A percentile compares a stretch with the other conserved stretches of the same genome.
These are phyloP conservation scores for Termitomyces sp. DNA, from an alignment of 768 basidiomycete genomes.

Conservation along the genomic window DNA sequence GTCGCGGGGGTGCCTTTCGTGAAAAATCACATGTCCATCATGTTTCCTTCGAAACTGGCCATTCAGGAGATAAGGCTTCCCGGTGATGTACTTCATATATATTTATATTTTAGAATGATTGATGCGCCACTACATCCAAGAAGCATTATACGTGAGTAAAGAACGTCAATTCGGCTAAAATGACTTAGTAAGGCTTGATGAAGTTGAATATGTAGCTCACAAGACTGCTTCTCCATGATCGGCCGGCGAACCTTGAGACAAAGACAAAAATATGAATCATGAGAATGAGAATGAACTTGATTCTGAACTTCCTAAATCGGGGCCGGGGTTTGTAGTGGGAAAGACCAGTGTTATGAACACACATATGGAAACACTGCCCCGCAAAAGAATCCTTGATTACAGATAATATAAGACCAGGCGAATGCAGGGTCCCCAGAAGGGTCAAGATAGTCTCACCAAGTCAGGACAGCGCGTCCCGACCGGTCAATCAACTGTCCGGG, in stretches of 20 bases:
- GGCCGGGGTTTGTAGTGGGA: background rate
- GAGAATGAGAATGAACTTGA: background rate
- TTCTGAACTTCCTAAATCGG: background rate
- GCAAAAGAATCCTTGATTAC: background rate
- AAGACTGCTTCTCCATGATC: slow-evolving; percentile 3
- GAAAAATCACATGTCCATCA: background rate
- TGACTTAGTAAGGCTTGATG: background rate
- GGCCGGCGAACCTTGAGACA: background rate
- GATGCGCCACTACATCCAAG: slow-evolving; percentile 5
- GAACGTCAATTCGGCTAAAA: background rate
- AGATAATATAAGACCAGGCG: background rate
- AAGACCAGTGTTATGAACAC: background rate
- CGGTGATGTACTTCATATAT: background rate
- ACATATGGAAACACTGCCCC: background rate
- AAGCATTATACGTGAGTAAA: background rate
- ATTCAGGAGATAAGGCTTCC: background rate
- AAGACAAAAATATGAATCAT: background rate
- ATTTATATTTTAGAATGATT: background rate
- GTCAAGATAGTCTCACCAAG: background rate
- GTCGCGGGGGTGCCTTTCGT: background rate
- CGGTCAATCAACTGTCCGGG: background rate
- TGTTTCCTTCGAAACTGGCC: background rate
- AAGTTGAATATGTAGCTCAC: background rate
- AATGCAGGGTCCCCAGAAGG: background rate
- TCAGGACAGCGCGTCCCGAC: background rate